Evolutionary conservation across 1,284 basidiomycete genomes (phyloP).

Genomic region (Phlebopus sp.): DNA sequence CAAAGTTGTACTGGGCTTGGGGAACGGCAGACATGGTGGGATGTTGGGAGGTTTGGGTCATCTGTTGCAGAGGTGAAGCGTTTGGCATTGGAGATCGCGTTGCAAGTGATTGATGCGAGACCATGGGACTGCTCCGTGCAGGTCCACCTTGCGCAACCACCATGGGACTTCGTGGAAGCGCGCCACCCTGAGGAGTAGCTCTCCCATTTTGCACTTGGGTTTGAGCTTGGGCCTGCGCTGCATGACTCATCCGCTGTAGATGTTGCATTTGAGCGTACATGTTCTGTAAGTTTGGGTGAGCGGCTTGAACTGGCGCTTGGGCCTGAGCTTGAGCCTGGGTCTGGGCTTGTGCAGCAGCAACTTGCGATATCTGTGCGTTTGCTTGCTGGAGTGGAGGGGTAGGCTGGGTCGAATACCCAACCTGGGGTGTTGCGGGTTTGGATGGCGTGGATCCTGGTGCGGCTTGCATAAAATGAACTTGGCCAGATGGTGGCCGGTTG

Average conservation of each 20-base stretch:
- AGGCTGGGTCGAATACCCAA: slow-evolving; percentile 18
- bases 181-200: slow-evolving; percentile 7
- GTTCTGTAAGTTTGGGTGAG: slow-evolving; percentile 20
- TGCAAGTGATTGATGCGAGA: slow-evolving; percentile 8
- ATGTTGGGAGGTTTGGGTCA: slow-evolving; percentile 23
- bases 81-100: slow-evolving; percentile 16
- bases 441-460: slow-evolving; percentile 20
- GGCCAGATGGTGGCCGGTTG: slow-evolving; percentile 29
- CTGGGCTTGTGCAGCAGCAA: slow-evolving; percentile 18
- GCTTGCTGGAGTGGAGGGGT: slow-evolving; percentile 18
- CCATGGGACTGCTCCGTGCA: slow-evolving; percentile 12
- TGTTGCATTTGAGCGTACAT: slow-evolving; percentile 15
- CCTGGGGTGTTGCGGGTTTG: slow-evolving; percentile 31
- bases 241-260: slow-evolving; percentile 20
- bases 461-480: slow-evolving; percentile 31
- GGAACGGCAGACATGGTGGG: slow-evolving; percentile 10
- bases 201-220: slow-evolving; percentile 19
- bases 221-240: slow-evolving; percentile 17
- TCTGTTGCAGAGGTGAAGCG: slow-evolving; percentile 21
- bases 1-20: slow-evolving; percentile 21
- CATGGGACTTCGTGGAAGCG: slow-evolving; percentile 11
- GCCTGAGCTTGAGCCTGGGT: slow-evolving; percentile 14
- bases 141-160: slow-evolving; percentile 1
- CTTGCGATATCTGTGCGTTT: slow-evolving; percentile 18
- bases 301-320: slow-evolving; percentile 17